Conservation (phyloP, 768 basidiomycete species). For the Phlebiopsis gigantea region DNA sequence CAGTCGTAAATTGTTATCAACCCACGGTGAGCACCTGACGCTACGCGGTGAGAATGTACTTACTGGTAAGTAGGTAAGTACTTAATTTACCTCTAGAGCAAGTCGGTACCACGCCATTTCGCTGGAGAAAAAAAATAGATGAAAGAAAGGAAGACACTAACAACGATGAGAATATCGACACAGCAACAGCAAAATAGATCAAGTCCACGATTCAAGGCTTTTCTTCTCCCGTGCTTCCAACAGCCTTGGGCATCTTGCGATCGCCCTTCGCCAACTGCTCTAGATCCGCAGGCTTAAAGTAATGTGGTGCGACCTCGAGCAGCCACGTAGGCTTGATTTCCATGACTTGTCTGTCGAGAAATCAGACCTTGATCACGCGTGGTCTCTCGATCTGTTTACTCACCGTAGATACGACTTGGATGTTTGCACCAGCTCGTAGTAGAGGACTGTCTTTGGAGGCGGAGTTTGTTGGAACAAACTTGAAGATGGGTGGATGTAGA, state of each 20-base stretch:
- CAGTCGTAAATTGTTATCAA: too few species aligned
- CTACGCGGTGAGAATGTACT: too few species aligned
- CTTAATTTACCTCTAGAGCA: too few species aligned
- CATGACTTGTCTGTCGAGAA: conserved; percentile 74
- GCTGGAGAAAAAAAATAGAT: too few species aligned
- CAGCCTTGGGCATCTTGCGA: conserved; percentile 93
- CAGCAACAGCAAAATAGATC: neutral
- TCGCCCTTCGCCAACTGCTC: conserved; percentile 77
- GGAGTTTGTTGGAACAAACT: conserved; percentile 95
- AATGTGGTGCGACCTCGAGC: conserved; percentile 94
- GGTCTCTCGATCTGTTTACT: conserved; percentile 11
- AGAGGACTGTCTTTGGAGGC: conserved; percentile 82
- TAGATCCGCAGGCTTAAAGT: conserved; percentile 83
- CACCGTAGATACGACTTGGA: conserved; percentile 93
- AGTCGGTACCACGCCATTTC: too few species aligned
- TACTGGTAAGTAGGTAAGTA: too few species aligned
- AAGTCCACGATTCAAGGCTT: neutral
- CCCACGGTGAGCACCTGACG: too few species aligned
- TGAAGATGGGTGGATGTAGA: conserved; percentile 95
- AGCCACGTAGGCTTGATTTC: conserved; percentile 97
- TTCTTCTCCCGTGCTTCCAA: conserved; percentile 29
- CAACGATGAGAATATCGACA: too few species aligned
- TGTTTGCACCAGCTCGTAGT: conserved; percentile 97
- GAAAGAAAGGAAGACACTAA: too few species aligned
- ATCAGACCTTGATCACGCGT: neutral